These are phyloP conservation scores for Debaryomycetaceae sp. DNA, from an alignment of 1,139 yeast genomes.

Conservation along the genomic window DNA sequence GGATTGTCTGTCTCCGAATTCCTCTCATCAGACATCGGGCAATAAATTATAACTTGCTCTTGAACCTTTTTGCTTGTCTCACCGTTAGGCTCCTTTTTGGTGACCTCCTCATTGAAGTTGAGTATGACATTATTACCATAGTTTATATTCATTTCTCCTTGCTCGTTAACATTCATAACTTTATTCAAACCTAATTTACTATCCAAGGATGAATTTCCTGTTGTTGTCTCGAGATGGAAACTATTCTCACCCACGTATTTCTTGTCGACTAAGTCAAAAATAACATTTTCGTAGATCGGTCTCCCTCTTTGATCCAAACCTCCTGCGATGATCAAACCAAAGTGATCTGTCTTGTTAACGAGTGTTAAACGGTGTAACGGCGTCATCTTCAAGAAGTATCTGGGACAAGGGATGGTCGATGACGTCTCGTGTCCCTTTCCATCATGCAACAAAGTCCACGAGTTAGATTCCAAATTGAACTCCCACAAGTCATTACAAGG, in stretches of 20 bases:
- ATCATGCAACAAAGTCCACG: constrained; percentile 51
- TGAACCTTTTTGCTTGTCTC: constrained; percentile 2
- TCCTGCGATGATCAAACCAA: constrained; percentile 58
- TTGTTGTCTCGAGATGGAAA: constrained; percentile 21
- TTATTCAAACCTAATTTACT: constrained; percentile 11
- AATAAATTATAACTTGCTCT: constrained; percentile 38
- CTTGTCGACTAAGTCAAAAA: constrained; percentile 51
- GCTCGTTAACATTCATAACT: constrained; percentile 16
- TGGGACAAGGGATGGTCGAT: constrained; percentile 31
- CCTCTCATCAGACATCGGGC: constrained; percentile 22
- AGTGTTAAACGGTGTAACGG: constrained; percentile 38
- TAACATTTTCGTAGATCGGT: constrained; percentile 39
- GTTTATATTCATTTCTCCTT: constrained; percentile 25
- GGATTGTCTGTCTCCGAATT: constrained; percentile 21
- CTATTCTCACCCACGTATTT: constrained; percentile 39
- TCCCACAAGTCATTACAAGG: constrained; percentile 68
- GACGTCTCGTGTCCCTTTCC: constrained; percentile 24
- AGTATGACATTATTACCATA: constrained; percentile 33
- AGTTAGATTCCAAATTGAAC: constrained; percentile 46
- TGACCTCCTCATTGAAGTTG: constrained; percentile 26
- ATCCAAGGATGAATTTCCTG: constrained; percentile 10
- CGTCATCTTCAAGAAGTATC: constrained; percentile 56
- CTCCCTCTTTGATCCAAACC: constrained; percentile 49
- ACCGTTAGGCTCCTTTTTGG: constrained; percentile 7
- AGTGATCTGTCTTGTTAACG: constrained; percentile 45